phyloP scores from a whole-genome alignment of 2,329 filamentous ascomycete species.

The Esteya vermicola region DNA sequence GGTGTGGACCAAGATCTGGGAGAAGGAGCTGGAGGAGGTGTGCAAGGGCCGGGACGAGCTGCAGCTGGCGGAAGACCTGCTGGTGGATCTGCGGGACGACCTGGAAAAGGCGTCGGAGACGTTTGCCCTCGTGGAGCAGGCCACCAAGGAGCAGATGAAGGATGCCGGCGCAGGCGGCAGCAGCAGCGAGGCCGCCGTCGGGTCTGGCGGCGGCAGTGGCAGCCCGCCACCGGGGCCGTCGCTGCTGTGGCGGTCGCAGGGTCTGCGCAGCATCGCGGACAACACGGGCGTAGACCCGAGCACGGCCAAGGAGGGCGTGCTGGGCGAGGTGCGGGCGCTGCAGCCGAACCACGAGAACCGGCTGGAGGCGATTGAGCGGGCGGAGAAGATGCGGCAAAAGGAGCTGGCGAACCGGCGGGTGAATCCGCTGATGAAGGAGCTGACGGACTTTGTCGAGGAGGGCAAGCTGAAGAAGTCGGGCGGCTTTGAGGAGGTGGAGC shows the following conservation, averaged over 20 bases:
- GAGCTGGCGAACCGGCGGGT: slow-evolving; percentile 68
- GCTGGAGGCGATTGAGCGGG: slow-evolving; percentile 92
- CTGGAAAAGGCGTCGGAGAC: slow-evolving; percentile 89
- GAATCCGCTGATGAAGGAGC: slow-evolving; percentile 69
- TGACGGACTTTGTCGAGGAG: slow-evolving; percentile 73
- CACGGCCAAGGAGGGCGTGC: slow-evolving; percentile 77
- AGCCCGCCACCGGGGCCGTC: slow-evolving; percentile 18
- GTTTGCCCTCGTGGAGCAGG: slow-evolving; percentile 89
- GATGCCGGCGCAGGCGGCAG: slow-evolving; percentile 42
- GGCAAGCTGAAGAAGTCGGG: slow-evolving; percentile 92
- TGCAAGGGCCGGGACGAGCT: slow-evolving; percentile 92
- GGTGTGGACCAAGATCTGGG: slow-evolving; percentile 98
- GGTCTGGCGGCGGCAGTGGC: slow-evolving; percentile 28
- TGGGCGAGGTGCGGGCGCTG: slow-evolving; percentile 85
- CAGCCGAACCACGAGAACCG: slow-evolving; percentile 89
- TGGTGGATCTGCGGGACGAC: slow-evolving; percentile 84
- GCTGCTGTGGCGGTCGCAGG: slow-evolving; percentile 27
- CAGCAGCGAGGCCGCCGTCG: slow-evolving; percentile 36
- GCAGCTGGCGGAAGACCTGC: slow-evolving; percentile 90
- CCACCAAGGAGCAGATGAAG: slow-evolving; percentile 95
- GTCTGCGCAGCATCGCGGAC: slow-evolving; percentile 37
- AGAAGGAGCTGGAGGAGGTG: slow-evolving; percentile 89
- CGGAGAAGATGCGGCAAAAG: slow-evolving; percentile 78
- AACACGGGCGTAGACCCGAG: slow-evolving; percentile 45
- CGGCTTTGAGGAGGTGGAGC: slow-evolving; percentile 85